Evolutionary conservation across 768 basidiomycete species (phyloP).

Genomic region (Lactarius sp.): DNA sequence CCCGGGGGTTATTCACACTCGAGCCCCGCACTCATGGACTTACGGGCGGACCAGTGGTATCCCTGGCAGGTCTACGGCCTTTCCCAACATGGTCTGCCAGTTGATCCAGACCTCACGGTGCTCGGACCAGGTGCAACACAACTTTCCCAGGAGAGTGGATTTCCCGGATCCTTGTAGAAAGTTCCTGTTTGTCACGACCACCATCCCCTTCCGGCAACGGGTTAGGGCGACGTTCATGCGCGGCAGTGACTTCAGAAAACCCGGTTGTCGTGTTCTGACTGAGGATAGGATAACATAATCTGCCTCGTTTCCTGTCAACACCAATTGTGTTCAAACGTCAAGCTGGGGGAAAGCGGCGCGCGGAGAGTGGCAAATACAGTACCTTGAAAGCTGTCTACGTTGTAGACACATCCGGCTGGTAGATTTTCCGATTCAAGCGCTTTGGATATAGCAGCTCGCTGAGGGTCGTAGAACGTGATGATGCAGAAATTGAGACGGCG

Average conservation of each 20-base stretch:
- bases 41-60: background rate
- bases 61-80: background rate
- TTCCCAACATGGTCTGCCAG: constrained; percentile 8
- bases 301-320: constrained; percentile 44
- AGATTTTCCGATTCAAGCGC: constrained; percentile 34
- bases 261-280: constrained; percentile 42
- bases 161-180: constrained; percentile 37
- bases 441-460: constrained; percentile 40
- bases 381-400: constrained; percentile 20
- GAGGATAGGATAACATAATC: constrained; percentile 47
- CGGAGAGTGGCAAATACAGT: background rate
- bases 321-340: background rate
- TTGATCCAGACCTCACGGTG: constrained; percentile 32
- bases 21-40: too few species aligned
- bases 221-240: constrained; percentile 44
- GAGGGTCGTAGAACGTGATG: constrained; percentile 53
- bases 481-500: constrained; percentile 36
- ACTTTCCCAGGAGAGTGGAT: constrained; percentile 41
- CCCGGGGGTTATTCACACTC: too few species aligned
- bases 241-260: constrained; percentile 42
- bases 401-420: constrained; percentile 30
- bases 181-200: constrained; percentile 41
- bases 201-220: constrained; percentile 43
- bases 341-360: too few species aligned
- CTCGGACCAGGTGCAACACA: constrained; percentile 31